Evolutionary conservation across 2,329 filamentous ascomycete genomes (phyloP).

Genomic region (Colletotrichum sp.): DNA sequence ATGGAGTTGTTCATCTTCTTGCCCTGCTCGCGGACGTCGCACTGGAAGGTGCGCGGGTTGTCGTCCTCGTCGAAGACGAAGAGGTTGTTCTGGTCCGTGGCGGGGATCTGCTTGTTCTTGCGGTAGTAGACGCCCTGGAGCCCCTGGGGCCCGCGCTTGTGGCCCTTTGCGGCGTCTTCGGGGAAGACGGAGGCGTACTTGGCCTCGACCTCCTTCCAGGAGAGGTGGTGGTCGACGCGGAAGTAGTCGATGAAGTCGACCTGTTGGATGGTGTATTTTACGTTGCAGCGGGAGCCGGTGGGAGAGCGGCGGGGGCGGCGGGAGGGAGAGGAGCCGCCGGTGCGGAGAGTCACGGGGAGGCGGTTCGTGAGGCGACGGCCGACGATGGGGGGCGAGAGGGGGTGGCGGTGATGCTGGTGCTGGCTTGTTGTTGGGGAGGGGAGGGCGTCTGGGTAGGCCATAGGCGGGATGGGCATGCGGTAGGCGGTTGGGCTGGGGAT

Average conservation of each 20-base stretch:
- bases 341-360: slow-evolving; percentile 6
- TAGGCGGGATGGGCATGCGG: slow-evolving; percentile 16
- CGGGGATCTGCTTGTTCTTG: slow-evolving; percentile 25
- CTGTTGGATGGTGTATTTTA: slow-evolving; percentile 25
- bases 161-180: slow-evolving; percentile 18
- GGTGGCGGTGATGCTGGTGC: background rate
- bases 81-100: slow-evolving; percentile 17
- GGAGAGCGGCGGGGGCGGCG: slow-evolving; percentile 17
- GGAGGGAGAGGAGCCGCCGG: slow-evolving; percentile 8
- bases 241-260: slow-evolving; percentile 25
- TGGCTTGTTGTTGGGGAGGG: slow-evolving; percentile 5
- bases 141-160: slow-evolving; percentile 20
- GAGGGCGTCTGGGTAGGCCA: slow-evolving; percentile 18
- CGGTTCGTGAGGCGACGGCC: slow-evolving; percentile 8
- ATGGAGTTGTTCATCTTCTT: slow-evolving; percentile 27
- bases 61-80: slow-evolving; percentile 23
- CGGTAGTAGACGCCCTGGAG: slow-evolving; percentile 23
- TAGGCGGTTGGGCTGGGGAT: slow-evolving; percentile 9
- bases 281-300: slow-evolving; percentile 22
- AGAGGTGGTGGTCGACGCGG: slow-evolving; percentile 21
- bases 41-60: slow-evolving; percentile 21
- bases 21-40: slow-evolving; percentile 27
- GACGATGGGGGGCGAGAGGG: background rate
- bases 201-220: slow-evolving; percentile 23
- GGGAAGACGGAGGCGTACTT: slow-evolving; percentile 22